Percentiles rank a stretch among this genome's conserved stretches.
Evolutionary conservation across 2,329 filamentous ascomycete genomes (phyloP).

Genomic region (Fragosphaeria purpurea): DNA sequence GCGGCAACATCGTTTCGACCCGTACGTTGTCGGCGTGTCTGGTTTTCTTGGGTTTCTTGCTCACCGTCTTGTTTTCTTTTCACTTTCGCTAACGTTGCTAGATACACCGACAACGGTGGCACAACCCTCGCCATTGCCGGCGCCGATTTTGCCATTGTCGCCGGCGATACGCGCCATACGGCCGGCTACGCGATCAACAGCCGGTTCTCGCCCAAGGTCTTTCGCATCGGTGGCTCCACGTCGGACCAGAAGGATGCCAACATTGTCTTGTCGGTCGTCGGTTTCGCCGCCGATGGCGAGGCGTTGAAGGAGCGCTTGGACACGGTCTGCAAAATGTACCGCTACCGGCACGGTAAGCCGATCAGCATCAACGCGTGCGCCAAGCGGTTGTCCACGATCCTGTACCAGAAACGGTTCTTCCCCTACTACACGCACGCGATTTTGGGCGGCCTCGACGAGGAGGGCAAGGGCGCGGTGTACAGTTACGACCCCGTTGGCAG

Average conservation of each 20-base stretch:
- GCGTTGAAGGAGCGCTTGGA: conserved; percentile 91
- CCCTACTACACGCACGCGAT: conserved; percentile 97
- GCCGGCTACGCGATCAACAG: conserved; percentile 99
- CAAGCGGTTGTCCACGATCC: conserved; percentile 85
- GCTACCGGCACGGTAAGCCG: conserved; percentile 92
- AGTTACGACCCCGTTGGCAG: conserved; percentile 96
- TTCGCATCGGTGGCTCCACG: conserved; percentile 89
- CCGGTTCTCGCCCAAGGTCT: conserved; percentile 88
- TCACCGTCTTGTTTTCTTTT: too few species aligned
- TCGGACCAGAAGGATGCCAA: conserved; percentile 75
- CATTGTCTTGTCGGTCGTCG: conserved; percentile 86
- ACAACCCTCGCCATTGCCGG: conserved; percentile 93
- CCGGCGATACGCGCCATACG: conserved; percentile 91
- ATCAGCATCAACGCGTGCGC: conserved; percentile 94
- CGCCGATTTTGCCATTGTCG: conserved; percentile 89
- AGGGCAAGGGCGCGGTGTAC: conserved; percentile 89
- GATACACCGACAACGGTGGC: conserved; percentile 96
- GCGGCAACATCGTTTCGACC: conserved; percentile 79
- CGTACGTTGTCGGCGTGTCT: conserved; percentile 45
- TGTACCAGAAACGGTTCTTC: conserved; percentile 98
- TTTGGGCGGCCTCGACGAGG: conserved; percentile 85
- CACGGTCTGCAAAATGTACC: conserved; percentile 96
- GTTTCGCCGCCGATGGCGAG: conserved; percentile 89
- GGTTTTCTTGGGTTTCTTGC: neutral
- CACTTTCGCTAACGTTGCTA: conserved; percentile 23